phyloP scores from a whole-genome alignment of 305 asterid genomes.

The Fraxinus ornus region DNA sequence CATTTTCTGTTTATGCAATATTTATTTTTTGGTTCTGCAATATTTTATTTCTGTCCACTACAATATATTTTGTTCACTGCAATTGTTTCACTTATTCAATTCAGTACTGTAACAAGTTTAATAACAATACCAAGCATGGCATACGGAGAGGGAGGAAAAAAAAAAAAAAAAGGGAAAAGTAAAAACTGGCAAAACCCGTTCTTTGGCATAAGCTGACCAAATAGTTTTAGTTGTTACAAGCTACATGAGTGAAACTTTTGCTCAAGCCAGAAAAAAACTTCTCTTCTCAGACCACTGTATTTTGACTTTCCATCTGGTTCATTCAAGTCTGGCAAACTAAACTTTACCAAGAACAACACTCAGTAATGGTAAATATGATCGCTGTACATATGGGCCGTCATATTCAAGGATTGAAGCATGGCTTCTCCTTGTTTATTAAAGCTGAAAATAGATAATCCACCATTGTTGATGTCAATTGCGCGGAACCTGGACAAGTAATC shows the following conservation, averaged over 20 bases:
- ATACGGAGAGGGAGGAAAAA: neutral
- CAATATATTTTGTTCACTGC: no score
- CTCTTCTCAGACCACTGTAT: neutral
- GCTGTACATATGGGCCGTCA: slow-evolving; percentile 84
- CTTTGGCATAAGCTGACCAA: neutral
- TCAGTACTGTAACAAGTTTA: no score
- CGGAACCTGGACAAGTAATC: slow-evolving; percentile 53
- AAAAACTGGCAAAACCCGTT: neutral
- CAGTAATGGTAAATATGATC: slow-evolving; percentile 62
- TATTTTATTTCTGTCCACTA: no score
- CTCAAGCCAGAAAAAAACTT: neutral
- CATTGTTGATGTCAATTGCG: slow-evolving; percentile 66
- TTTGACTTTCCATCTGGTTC: neutral
- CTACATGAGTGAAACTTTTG: neutral
- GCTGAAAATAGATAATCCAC: slow-evolving; percentile 62
- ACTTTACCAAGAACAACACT: slow-evolving; percentile 1
- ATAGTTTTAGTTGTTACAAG: neutral
- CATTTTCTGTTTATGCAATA: no score
- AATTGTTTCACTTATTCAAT: no score
- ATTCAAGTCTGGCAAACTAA: neutral
- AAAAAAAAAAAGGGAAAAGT: no score
- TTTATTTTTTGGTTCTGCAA: no score
- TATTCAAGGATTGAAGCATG: slow-evolving; percentile 65
- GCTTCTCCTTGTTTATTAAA: slow-evolving; percentile 65
- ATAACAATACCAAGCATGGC: neutral